These are phyloP conservation scores for Bertia moriformis DNA, from an alignment of 2,329 filamentous ascomycete species.

Conservation along the genomic window DNA sequence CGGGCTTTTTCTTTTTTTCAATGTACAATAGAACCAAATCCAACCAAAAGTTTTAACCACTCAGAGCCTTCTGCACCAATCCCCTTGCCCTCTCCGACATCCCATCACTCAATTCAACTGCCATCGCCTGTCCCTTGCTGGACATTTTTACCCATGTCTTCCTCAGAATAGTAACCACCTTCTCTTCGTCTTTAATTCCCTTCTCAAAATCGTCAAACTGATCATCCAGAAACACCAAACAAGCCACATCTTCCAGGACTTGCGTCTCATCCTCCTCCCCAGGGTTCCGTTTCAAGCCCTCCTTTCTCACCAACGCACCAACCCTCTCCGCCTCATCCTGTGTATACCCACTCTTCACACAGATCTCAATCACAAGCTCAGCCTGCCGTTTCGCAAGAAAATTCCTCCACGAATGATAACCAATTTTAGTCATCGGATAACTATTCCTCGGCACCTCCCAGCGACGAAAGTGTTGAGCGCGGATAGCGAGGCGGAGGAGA, in stretches of 20 bases:
- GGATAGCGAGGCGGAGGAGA: slow-evolving; percentile 58
- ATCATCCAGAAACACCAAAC: slow-evolving; percentile 75
- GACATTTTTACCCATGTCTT: slow-evolving; percentile 73
- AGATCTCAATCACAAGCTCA: slow-evolving; percentile 38
- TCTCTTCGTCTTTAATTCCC: slow-evolving; percentile 58
- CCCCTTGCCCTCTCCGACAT: slow-evolving; percentile 46
- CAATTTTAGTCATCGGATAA: slow-evolving; percentile 61
- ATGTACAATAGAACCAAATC: too few species aligned
- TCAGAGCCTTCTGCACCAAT: slow-evolving; percentile 50
- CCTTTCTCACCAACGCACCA: slow-evolving; percentile 63
- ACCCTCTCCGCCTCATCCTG: slow-evolving; percentile 43
- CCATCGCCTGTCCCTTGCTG: slow-evolving; percentile 42
- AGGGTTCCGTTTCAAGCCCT: slow-evolving; percentile 45
- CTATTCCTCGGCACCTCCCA: slow-evolving; percentile 67
- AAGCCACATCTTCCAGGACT: slow-evolving; percentile 71
- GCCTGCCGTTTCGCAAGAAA: slow-evolving; percentile 61
- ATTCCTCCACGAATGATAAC: slow-evolving; percentile 69
- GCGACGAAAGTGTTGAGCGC: slow-evolving; percentile 63
- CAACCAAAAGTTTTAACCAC: too few species aligned
- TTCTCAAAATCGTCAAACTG: slow-evolving; percentile 70
- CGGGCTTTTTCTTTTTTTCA: too few species aligned
- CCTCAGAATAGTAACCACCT: slow-evolving; percentile 54
- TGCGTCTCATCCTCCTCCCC: slow-evolving; percentile 44
- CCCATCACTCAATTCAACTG: slow-evolving; percentile 38
- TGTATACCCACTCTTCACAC: slow-evolving; percentile 20